phyloP scores from a whole-genome alignment of 2,329 filamentous ascomycete genomes.

The Xylariaceae sp. region DNA sequence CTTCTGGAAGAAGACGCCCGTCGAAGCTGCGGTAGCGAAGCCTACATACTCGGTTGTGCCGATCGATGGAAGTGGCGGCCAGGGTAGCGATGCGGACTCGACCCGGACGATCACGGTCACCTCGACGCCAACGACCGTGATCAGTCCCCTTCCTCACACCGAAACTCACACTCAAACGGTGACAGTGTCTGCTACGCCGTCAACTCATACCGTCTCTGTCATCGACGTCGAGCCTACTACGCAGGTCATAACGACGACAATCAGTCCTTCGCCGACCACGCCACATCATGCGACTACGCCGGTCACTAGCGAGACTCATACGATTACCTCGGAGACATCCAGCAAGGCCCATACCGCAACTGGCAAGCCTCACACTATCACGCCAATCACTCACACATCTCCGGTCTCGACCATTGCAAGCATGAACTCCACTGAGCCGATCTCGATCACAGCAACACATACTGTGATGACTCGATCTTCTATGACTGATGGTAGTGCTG shows the following conservation, averaged over 20 bases:
- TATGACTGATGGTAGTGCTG: slow-evolving; percentile 12
- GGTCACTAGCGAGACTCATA: not conserved
- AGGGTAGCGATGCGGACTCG: slow-evolving; percentile 15
- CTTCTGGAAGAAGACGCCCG: slow-evolving; percentile 19
- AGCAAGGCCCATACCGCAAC: not conserved
- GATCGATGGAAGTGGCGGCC: slow-evolving; percentile 32
- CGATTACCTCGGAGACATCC: not conserved
- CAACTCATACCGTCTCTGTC: slow-evolving; percentile 27
- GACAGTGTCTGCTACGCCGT: slow-evolving; percentile 22
- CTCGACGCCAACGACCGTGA: slow-evolving; percentile 33
- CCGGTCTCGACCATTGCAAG: slow-evolving; percentile 7
- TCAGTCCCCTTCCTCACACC: slow-evolving; percentile 29
- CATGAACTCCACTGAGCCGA: slow-evolving; percentile 6
- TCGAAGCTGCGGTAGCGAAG: slow-evolving; percentile 24
- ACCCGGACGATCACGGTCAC: slow-evolving; percentile 32
- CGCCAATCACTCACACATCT: slow-evolving; percentile 5
- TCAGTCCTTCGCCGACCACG: slow-evolving; percentile 11
- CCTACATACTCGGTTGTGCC: slow-evolving; percentile 37
- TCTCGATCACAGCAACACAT: slow-evolving; percentile 5
- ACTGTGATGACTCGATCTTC: not conserved
- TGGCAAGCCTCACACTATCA: not conserved
- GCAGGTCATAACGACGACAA: slow-evolving; percentile 18
- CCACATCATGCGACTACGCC: not conserved
- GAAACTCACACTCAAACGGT: slow-evolving; percentile 30
- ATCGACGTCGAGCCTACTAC: slow-evolving; percentile 29